Base-by-base conservation (phyloP, 352 stramenopile genomes). In the Pythium sukuiense region DNA sequence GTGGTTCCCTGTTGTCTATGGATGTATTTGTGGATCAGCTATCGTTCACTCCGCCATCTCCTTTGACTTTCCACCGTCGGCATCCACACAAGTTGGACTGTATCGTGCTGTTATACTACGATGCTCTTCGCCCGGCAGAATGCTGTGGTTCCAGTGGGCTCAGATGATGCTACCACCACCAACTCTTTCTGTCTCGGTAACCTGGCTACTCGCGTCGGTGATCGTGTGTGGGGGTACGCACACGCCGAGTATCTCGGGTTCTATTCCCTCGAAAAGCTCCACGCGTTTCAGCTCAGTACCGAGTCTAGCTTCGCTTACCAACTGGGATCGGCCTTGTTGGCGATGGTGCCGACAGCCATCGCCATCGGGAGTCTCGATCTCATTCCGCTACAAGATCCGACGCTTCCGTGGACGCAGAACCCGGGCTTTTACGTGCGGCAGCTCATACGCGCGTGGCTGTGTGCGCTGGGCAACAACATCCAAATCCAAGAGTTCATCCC, bases 361-460 rank as follows among this genome's bases (percentile, higher is more conserved):
- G 18, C 24, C 20, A 43, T 24, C 12, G 8, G 6, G 13, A 24
- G 48, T 24, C 16, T 55, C 48, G 48, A 55, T 18, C 26, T 55
- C 16, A 3, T 55, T 29, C 48, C 48, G 2, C 46, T 69, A 1
- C 29, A 69, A 45, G 35, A 62, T 7, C 53, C 62, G 30, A 27
- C 39, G 24, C 30, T 53, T 3, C 43, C 43, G 13, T 69, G 62
- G 62, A 24, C 2, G 13, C 6, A 49, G 46, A 59, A 57, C n/a
- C 26, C 54, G 9, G 54, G n/a, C 2, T 85, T 78, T 26, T 73
- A 78, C 11, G 61, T 66, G 18, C 73, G 73, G 0, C 63, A 71
- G 33, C 69, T 72, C 13, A 29, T 78, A 5, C 67, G 58, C 0
- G 63, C 63, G 5, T 58, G 71, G 27, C 39, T 73, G 11, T 57